Percentiles rank a stretch among this genome's conserved stretches.
Evolutionary conservation across 352 stramenopile species (phyloP).

Genomic region (Globisporangium recalcitrans): DNA sequence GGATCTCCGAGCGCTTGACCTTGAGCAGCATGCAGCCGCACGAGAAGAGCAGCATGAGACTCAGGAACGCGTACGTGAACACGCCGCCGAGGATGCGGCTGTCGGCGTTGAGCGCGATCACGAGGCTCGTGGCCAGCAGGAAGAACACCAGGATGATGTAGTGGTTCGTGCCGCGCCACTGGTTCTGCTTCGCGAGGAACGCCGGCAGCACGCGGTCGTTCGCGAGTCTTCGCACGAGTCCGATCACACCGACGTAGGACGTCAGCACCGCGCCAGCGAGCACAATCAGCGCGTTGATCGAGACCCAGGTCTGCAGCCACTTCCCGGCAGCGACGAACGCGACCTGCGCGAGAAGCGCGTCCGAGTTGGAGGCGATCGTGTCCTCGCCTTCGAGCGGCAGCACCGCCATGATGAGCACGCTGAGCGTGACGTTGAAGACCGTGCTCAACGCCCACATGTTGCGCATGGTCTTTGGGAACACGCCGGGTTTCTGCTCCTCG

Average conservation of each 20-base stretch:
- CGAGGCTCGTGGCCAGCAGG: slow-evolving; percentile 49
- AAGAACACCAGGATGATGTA: slow-evolving; percentile 80
- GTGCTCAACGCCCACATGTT: slow-evolving; percentile 60
- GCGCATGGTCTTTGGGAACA: slow-evolving; percentile 16
- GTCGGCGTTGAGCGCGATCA: slow-evolving; percentile 67
- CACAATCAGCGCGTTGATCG: slow-evolving; percentile 83
- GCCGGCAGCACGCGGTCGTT: slow-evolving; percentile 55
- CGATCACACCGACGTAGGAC: slow-evolving; percentile 74
- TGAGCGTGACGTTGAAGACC: slow-evolving; percentile 82
- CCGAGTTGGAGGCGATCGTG: slow-evolving; percentile 52
- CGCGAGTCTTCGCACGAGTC: slow-evolving; percentile 61
- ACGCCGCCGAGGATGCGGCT: slow-evolving; percentile 70
- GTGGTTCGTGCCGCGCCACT: slow-evolving; percentile 62
- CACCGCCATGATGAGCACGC: slow-evolving; percentile 59
- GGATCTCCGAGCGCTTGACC: slow-evolving; percentile 75
- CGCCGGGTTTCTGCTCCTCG: slow-evolving; percentile 56
- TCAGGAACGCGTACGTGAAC: slow-evolving; percentile 84
- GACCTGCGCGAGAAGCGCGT: slow-evolving; percentile 66
- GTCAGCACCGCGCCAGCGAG: slow-evolving; percentile 80
- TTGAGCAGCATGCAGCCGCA: slow-evolving; percentile 82
- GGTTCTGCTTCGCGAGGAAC: slow-evolving; percentile 52
- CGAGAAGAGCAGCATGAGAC: slow-evolving; percentile 80
- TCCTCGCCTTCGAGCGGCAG: slow-evolving; percentile 53
- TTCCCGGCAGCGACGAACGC: slow-evolving; percentile 32
- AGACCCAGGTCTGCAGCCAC: slow-evolving; percentile 51